phyloP scores from a whole-genome alignment of 345 rosid genomes.

The Nasturtium officinale region DNA sequence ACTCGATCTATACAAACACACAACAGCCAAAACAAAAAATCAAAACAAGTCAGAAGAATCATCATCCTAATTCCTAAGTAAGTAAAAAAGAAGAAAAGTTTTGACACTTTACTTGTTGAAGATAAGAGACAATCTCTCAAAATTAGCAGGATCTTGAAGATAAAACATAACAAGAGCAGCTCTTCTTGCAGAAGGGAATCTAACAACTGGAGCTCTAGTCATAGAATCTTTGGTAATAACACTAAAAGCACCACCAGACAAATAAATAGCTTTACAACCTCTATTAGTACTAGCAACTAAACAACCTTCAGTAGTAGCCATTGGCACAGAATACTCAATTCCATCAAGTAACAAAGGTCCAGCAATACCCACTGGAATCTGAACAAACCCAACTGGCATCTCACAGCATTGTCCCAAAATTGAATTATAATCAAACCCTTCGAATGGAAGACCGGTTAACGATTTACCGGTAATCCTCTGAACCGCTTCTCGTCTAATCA shows the following conservation, averaged over 20 bases:
- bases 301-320: conserved; percentile 67
- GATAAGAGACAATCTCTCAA: conserved; percentile 43
- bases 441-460: conserved; percentile 49
- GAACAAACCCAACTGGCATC: conserved; percentile 61
- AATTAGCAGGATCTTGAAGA: conserved; percentile 49
- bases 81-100: background rate
- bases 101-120: conserved; percentile 46
- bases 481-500: conserved; percentile 50
- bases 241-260: conserved; percentile 50
- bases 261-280: conserved; percentile 57
- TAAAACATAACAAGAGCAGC: conserved; percentile 51
- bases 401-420: conserved; percentile 64
- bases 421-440: conserved; percentile 55
- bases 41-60: conserved; percentile 2
- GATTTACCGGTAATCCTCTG: conserved; percentile 50
- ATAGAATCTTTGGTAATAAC: conserved; percentile 48
- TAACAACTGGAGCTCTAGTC: conserved; percentile 58
- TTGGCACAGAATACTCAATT: conserved; percentile 49
- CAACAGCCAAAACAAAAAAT: background rate
- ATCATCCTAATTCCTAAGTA: background rate
- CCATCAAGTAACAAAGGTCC: conserved; percentile 60
- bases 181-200: conserved; percentile 47
- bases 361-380: conserved; percentile 64
- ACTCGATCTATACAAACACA: conserved; percentile 48
- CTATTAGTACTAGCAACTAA: conserved; percentile 62